A percentile compares a stretch with the other conserved stretches of the same genome.
Conservation (phyloP, 2,329 filamentous ascomycete genomes). For the Cytospora piceae region DNA sequence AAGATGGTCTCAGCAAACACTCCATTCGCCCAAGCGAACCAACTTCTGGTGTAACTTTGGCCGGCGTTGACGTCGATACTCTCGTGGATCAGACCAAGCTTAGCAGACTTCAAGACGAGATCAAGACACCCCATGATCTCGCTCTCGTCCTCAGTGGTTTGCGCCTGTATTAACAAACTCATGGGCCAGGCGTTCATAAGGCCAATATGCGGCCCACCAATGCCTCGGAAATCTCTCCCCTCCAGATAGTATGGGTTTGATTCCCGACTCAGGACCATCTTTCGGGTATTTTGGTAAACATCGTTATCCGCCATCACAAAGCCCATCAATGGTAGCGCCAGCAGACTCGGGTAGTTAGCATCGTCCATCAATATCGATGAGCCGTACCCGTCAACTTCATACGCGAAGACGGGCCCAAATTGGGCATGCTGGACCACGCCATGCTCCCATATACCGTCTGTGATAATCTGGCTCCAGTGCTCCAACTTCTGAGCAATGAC, state of each 20-base stretch:
- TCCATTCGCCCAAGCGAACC: conserved; percentile 82
- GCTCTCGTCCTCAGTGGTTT: conserved; percentile 80
- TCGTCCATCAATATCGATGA: conserved; percentile 86
- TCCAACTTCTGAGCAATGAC: conserved; percentile 59
- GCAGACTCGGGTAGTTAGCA: conserved; percentile 80
- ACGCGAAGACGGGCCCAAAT: conserved; percentile 81
- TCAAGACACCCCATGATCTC: conserved; percentile 79
- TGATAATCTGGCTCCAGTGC: conserved; percentile 64
- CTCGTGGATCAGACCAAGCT: conserved; percentile 85
- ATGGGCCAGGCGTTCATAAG: conserved; percentile 95
- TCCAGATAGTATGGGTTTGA: conserved; percentile 89
- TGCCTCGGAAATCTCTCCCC: conserved; percentile 79
- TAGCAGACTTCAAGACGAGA: conserved; percentile 74
- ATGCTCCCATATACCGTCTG: conserved; percentile 80
- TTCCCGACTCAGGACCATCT: conserved; percentile 69
- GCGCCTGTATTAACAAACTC: conserved; percentile 87
- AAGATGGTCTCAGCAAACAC: conserved; percentile 93
- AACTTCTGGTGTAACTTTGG: conserved; percentile 78
- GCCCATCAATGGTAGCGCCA: conserved; percentile 78
- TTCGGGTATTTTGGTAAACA: conserved; percentile 86
- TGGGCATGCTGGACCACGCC: conserved; percentile 77
- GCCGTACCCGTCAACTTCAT: conserved; percentile 86
- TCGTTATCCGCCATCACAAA: conserved; percentile 68
- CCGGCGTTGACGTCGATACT: conserved; percentile 78
- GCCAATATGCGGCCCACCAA: conserved; percentile 82